Evolutionary conservation across 2,329 filamentous ascomycete genomes (phyloP).

Genomic region (Clarireedia homoeocarpa): DNA sequence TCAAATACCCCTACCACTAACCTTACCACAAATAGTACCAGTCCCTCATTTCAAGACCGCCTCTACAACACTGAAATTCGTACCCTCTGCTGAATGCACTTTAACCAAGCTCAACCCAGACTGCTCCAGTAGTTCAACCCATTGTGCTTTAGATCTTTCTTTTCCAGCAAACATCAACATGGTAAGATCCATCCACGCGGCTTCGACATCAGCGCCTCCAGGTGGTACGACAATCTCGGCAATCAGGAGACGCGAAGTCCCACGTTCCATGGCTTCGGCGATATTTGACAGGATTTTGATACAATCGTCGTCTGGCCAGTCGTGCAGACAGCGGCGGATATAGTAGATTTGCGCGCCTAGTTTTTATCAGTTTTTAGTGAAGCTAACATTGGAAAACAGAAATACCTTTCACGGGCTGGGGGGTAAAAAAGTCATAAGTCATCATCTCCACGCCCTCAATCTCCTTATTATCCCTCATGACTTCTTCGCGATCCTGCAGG

Average conservation of each 20-base stretch:
- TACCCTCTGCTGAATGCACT: neutral
- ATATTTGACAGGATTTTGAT: slow-evolving; percentile 7
- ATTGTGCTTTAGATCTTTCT: slow-evolving; percentile 29
- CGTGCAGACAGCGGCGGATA: slow-evolving; percentile 33
- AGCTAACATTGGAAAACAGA: neutral
- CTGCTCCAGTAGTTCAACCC: neutral
- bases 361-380: neutral
- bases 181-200: slow-evolving; percentile 30
- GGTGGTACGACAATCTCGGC: slow-evolving; percentile 37
- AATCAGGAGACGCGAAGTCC: slow-evolving; percentile 30
- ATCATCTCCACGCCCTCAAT: slow-evolving; percentile 28
- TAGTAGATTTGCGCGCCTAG: slow-evolving; percentile 29
- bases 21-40: too few species aligned
- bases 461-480: slow-evolving; percentile 19
- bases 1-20: too few species aligned
- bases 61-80: slow-evolving; percentile 4
- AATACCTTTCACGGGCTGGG: slow-evolving; percentile 24
- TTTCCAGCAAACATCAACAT: slow-evolving; percentile 31
- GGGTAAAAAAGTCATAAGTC: slow-evolving; percentile 25
- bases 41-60: neutral
- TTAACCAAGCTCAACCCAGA: slow-evolving; percentile 2
- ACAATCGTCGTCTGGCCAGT: slow-evolving; percentile 30
- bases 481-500: slow-evolving; percentile 34
- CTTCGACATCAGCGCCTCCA: slow-evolving; percentile 27
- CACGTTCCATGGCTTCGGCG: neutral